These are phyloP conservation scores for Saccharomyces hybrid DNA, from an alignment of 1,139 yeast genomes.

Conservation along the genomic window DNA sequence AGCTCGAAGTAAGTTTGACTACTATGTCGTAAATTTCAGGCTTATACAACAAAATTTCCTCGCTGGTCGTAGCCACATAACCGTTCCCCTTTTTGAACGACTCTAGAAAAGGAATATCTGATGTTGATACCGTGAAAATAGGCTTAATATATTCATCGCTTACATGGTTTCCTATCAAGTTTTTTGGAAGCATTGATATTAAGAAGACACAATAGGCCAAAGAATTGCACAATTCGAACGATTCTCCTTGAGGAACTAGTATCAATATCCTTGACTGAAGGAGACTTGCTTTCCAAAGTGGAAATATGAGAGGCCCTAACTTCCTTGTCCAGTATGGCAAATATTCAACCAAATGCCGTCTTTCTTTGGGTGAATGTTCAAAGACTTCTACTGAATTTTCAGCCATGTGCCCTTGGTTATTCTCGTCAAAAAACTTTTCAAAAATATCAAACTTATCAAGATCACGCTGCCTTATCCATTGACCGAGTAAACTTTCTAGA, in stretches of 20 bases:
- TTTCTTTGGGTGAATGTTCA: neutral
- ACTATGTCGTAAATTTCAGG: constrained; percentile 48
- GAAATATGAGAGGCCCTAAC: constrained; percentile 69
- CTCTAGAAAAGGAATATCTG: constrained; percentile 17
- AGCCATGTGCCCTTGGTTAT: neutral
- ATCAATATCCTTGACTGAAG: constrained; percentile 55
- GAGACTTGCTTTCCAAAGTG: constrained; percentile 61
- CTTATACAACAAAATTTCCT: constrained; percentile 57
- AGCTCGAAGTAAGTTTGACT: constrained; percentile 34
- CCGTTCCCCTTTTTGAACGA: constrained; percentile 27
- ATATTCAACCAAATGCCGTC: constrained; percentile 21
- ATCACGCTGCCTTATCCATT: constrained; percentile 23
- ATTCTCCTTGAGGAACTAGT: constrained; percentile 38
- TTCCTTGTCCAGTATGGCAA: constrained; percentile 26
- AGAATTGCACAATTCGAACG: constrained; percentile 40
- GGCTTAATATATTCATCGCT: constrained; percentile 37
- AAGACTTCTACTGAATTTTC: neutral
- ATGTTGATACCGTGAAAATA: constrained; percentile 56
- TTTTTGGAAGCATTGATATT: neutral
- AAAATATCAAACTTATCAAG: constrained; percentile 21
- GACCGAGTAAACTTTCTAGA: constrained; percentile 39
- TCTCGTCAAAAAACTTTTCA: constrained; percentile 31
- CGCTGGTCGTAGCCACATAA: constrained; percentile 63
- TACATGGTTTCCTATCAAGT: constrained; percentile 4
- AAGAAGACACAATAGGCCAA: constrained; percentile 40